Base-by-base conservation (phyloP, 1,284 basidiomycete species). In the Microbotryomycetes sp. region DNA sequence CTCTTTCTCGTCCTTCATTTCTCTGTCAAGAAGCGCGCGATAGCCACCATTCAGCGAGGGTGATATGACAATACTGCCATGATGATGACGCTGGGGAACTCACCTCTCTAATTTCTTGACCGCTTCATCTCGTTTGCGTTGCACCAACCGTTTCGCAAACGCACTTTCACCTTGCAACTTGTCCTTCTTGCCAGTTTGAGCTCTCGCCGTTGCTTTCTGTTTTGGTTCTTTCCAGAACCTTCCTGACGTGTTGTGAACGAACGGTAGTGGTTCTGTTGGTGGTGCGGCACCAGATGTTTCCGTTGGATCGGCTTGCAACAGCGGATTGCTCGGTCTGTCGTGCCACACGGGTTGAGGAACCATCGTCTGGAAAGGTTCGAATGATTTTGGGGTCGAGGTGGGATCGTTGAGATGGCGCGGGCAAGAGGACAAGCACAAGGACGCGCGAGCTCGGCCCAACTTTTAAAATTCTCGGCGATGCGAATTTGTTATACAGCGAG, bases 71-170 rank as follows among this genome's bases (percentile, higher is more conserved):
- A n/a, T n/a, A n/a, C n/a, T n/a, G n/a, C n/a, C n/a, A n/a, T n/a
- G n/a, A n/a, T n/a, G n/a, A n/a, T n/a, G 22, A 32, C 42, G 46
- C 1, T 3, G 15, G 9, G n/a, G 5, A 5, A 56, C 66, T 30
- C 30, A 69, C 70, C 48, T 58, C 47, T 70, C 70, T 32, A 71
- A 42, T 54, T 64, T 63, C 64, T 70, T 71, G 48, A 70, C 59
- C 0, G 64, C 62, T 26, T 66, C 65, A 22, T 62, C 64, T 51
- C 62, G 60, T 60, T 69, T 67, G 9, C 67, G 26, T 22, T 62
- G 56, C 45, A 63, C 63, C 58, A 64, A 53, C 25, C 70, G 30
- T 36, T 57, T 54, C 49, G 52, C 58, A 64, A 67, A 71, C 19
- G 36, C 49, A 55, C 64, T 68, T 48, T 58, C 56, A 6, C 56